A percentile compares a stretch with the other conserved stretches of the same genome.
Conservation (phyloP, 441 rosid species). For the Kokia cookei region DNA sequence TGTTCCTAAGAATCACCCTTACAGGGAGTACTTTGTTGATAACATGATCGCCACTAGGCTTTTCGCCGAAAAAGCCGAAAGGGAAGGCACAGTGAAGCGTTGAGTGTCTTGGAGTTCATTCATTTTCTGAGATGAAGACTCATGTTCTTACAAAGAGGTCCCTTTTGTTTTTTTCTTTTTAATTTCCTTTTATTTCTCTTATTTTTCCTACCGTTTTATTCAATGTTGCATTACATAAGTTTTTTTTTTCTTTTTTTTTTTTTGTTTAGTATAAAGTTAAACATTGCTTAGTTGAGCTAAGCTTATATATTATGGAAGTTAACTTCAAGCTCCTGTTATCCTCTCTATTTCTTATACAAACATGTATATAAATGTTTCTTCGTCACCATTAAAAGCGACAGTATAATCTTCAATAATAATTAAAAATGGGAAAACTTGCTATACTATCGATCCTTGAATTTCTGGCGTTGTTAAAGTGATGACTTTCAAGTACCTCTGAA, state of each 20-base stretch:
- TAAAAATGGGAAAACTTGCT: not conserved
- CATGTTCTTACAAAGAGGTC: slow-evolving; percentile 4
- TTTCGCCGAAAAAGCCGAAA: slow-evolving; percentile 43
- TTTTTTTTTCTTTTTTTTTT: too few species aligned
- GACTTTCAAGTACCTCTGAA: not conserved
- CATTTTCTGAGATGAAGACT: slow-evolving; percentile 12
- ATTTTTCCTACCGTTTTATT: not conserved
- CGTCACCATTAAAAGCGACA: not conserved
- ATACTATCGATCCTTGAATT: not conserved
- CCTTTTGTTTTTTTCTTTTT: not conserved
- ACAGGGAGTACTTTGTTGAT: slow-evolving; percentile 61
- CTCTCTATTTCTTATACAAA: not conserved
- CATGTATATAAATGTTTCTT: not conserved
- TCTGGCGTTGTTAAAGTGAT: not conserved
- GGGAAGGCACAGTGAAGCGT: slow-evolving; percentile 33
- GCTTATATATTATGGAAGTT: not conserved
- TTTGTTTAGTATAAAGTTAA: not conserved
- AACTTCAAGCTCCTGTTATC: not conserved
- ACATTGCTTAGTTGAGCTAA: not conserved
- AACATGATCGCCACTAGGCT: slow-evolving; percentile 57
- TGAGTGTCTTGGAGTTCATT: slow-evolving; percentile 22
- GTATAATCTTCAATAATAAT: not conserved
- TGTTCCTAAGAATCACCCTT: slow-evolving; percentile 80
- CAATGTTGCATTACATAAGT: not conserved
- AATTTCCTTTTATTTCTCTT: not conserved